Evolutionary conservation across 2,329 filamentous ascomycete genomes (phyloP).

Genomic region (Nothopassalora personata): DNA sequence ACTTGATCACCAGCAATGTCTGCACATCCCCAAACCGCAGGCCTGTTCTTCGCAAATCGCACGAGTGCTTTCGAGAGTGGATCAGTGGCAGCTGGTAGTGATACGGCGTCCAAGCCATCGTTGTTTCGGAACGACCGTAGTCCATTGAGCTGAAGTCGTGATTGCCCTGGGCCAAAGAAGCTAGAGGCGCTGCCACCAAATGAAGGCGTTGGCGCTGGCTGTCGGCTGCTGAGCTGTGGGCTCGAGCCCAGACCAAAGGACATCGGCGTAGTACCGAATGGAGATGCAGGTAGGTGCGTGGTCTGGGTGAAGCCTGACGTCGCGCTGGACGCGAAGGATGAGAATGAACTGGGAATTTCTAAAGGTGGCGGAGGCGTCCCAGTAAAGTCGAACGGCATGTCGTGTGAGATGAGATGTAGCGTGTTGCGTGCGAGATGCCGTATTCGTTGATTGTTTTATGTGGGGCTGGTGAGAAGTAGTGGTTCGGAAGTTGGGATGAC

Average conservation of each 20-base stretch:
- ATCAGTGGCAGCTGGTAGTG: background rate
- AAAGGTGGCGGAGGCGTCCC: constrained; percentile 7
- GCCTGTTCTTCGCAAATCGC: background rate
- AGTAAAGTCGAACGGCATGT: constrained; percentile 18
- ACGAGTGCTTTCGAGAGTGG: background rate
- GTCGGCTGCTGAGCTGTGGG: too few species aligned
- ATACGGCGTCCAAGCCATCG: background rate
- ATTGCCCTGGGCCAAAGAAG: too few species aligned
- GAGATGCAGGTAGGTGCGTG: background rate
- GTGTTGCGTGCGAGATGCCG: background rate
- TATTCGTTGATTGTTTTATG: background rate
- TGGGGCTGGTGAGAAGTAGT: background rate
- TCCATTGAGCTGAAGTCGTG: background rate
- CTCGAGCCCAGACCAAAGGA: background rate
- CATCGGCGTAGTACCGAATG: background rate
- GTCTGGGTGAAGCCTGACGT: background rate
- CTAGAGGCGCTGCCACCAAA: too few species aligned
- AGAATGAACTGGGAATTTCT: constrained; percentile 1
- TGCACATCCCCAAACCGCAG: background rate
- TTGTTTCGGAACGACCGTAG: background rate
- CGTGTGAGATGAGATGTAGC: background rate
- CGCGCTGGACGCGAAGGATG: background rate
- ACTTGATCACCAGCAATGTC: constrained; percentile 6
- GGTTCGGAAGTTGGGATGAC: background rate
- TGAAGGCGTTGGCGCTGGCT: too few species aligned